Evolutionary conservation across 2,329 filamentous ascomycete species (phyloP), one percentile per base, ranked within the genome.

Genomic region (Aspergillus eucalypticola): DNA sequence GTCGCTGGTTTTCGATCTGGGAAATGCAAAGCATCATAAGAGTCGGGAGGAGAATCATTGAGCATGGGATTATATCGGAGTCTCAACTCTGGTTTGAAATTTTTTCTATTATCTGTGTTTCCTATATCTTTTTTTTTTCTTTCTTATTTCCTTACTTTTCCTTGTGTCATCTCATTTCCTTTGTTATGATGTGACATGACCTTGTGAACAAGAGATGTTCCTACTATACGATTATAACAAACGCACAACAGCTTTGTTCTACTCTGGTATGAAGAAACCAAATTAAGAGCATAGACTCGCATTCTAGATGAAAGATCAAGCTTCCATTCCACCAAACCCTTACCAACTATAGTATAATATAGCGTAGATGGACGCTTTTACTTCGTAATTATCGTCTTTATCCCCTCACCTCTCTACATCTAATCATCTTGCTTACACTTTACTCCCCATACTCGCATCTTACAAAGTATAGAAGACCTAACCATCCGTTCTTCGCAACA

Each of bases 131-230:
- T n/a, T 17, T 11, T 11, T 23, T n/a, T 17, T n/a, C 21, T 53
- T 54, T 46, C 51, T 39, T 52, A 15, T 59, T 50, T 58, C 50
- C 41, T 7, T 32, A 56, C 58, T 39, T 61, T 56, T 64, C 58
- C 51, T 54, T 58, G 54, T 56, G 59, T 56, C 53, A 51, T 56
- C 29, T 50, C 58, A 56, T 55, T 64, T 60, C 58, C 60, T 64
- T 62, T 62, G 62, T 60, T 59, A 41, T 62, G 57, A 64, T 51
- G 53, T 60, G 62, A 63, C 35, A 59, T 63, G 64, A 64, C 38
- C 54, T 50, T 48, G 35, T 49, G 54, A 60, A 51, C 29, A 41
- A 39, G 52, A 56, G 54, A 32, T 32, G n/a, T 29, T 50, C 41
- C 21, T 44, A 11, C 19, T 44, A 44, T 44, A 44, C n/a, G 41